These are phyloP conservation scores for Malassezia caprae DNA, from an alignment of 1,284 basidiomycete species.

Conservation along the genomic window DNA sequence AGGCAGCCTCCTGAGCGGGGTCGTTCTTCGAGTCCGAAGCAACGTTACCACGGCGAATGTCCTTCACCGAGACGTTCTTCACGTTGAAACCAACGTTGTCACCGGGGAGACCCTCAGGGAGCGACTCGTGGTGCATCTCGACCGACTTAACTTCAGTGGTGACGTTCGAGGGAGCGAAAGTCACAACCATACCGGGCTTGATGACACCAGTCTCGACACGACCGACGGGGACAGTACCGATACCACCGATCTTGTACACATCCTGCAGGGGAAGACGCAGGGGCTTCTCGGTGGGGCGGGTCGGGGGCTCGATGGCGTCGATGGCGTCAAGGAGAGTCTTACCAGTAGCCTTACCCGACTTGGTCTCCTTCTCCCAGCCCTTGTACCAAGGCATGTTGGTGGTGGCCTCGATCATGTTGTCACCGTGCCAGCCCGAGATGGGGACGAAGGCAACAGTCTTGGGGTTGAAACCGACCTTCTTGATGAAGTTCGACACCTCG, in stretches of 20 bases:
- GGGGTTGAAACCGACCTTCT: constrained; percentile 99
- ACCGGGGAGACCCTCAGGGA: constrained; percentile 86
- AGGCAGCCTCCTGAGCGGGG: constrained; percentile 96
- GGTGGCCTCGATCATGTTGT: constrained; percentile 93
- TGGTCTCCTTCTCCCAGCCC: constrained; percentile 64
- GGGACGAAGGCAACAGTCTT: constrained; percentile 96
- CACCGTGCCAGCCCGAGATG: constrained; percentile 99
- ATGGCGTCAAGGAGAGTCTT: constrained; percentile 99
- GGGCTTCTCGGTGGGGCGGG: constrained; percentile 95
- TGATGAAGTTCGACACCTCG: constrained; percentile 98
- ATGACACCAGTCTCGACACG: constrained; percentile 99
- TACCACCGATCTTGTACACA: constrained; percentile 99
- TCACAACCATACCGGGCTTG: constrained; percentile 96
- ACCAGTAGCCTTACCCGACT: constrained; percentile 82
- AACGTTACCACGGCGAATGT: constrained; percentile 99
- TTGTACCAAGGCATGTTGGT: constrained; percentile 97
- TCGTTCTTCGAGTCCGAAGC: constrained; percentile 99
- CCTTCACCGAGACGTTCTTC: constrained; percentile 99
- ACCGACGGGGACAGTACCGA: constrained; percentile 98
- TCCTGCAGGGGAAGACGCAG: constrained; percentile 99
- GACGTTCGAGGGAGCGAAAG: constrained; percentile 90
- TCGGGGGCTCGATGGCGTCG: constrained; percentile 95
- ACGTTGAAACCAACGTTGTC: constrained; percentile 90
- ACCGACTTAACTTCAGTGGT: constrained; percentile 99
- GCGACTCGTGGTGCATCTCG: constrained; percentile 99